A percentile compares a stretch with the other conserved stretches of the same genome.
Conservation (phyloP, 2,329 filamentous ascomycete species). For the Neofusicoccum sp. region DNA sequence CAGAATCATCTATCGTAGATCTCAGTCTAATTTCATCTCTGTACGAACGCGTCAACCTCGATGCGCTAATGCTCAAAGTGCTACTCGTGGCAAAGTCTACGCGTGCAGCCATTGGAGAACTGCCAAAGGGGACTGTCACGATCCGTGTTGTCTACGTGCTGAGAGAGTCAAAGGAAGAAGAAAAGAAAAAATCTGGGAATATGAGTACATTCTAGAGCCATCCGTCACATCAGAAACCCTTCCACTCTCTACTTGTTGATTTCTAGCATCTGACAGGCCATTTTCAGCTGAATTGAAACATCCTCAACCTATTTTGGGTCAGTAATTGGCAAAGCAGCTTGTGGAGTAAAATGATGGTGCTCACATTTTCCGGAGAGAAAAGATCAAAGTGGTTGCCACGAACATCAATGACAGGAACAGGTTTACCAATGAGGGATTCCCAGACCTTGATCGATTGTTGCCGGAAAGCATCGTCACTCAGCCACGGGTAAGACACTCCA, state of each 20-base stretch:
- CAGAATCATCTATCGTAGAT: no score
- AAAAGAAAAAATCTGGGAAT: no score
- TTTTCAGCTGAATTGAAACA: neutral
- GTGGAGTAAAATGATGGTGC: neutral
- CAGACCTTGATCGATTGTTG: conserved; percentile 18
- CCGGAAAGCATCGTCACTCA: neutral
- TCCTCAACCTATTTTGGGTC: neutral
- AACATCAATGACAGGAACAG: conserved; percentile 27
- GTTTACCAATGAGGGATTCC: conserved; percentile 25
- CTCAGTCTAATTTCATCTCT: no score
- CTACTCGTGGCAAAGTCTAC: no score
- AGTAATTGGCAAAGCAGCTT: neutral
- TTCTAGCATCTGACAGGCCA: neutral
- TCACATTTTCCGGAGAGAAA: neutral
- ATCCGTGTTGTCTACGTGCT: no score
- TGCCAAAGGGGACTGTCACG: no score
- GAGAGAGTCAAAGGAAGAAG: no score
- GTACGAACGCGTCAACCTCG: no score
- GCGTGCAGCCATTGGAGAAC: no score
- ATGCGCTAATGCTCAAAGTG: no score
- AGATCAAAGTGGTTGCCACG: conserved; percentile 29
- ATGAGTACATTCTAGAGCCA: no score
- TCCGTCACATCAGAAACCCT: no score
- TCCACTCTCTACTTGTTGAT: neutral
- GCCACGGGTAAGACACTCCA: conserved; percentile 21